Percentiles rank a stretch among this genome's conserved stretches.
Conservation (phyloP, 257 asterid species). For the Linderniella brevidens region DNA sequence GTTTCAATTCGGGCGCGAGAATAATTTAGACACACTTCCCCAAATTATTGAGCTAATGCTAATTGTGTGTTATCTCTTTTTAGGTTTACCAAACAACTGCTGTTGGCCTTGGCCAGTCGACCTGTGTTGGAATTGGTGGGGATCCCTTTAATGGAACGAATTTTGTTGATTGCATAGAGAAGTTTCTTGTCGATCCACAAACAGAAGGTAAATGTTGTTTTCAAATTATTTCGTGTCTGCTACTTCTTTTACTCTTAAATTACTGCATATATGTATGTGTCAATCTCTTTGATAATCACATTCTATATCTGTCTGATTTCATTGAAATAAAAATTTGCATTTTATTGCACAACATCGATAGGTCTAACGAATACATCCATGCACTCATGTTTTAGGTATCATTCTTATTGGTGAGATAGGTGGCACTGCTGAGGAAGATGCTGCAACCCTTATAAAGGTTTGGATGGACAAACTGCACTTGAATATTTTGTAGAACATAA, state of each 20-base stretch:
- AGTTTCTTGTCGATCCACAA: conserved; percentile 86
- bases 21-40: no score
- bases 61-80: conserved; percentile 1
- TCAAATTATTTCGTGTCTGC: conserved; percentile 1
- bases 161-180: conserved; percentile 83
- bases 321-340: no score
- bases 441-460: conserved; percentile 91
- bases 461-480: no score
- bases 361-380: no score
- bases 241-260: neutral
- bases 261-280: no score
- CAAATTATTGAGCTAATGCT: no score
- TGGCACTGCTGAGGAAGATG: conserved; percentile 99
- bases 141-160: conserved; percentile 98
- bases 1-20: no score
- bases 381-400: conserved; percentile 37
- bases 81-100: conserved; percentile 97
- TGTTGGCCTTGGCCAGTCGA: conserved; percentile 98
- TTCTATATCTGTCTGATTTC: no score
- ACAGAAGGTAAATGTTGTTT: conserved; percentile 56
- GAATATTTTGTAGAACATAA: no score
- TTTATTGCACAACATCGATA: no score
- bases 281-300: no score
- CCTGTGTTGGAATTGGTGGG: conserved; percentile 94
- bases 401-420: conserved; percentile 95